Base-by-base conservation (phyloP, 352 stramenopile genomes). In the Globisporangium canariense region DNA sequence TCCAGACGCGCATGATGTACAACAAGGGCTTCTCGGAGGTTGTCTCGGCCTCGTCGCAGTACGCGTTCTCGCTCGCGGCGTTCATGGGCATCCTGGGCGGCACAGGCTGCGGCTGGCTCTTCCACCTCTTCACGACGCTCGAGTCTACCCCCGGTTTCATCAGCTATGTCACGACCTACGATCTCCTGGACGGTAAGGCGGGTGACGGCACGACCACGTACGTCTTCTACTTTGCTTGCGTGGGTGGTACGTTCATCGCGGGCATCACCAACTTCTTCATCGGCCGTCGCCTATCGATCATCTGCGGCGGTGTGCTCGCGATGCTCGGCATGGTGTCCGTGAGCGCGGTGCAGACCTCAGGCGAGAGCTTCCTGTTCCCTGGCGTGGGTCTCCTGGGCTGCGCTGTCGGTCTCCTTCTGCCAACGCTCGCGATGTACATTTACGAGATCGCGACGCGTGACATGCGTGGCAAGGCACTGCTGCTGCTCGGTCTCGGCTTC, bases 1-100 rank as follows among this genome's bases (percentile, higher is more conserved):
- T 95, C 38, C 86, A 95, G 70, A 93, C 86, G 56, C 85, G 86
- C 64, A 95, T 95, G 86, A 95, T 95, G 86, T 95, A 93, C 81
- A 95, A 95, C 70, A 88, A 95, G 76, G 84, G 84, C 41, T 95
- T 95, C 60, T 93, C 84, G 2, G 79, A 93, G 55, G 86, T 92
- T 18, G 76, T 95, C 20, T 95, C 86, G 46, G 86, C 85, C 5
- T 93, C 86, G 43, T 93, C 85, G 32, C 86, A 95, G 73, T 93
- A 95, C 63, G 86, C 86, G 22, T 91, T 95, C 62, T 93, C 83
- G 18, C 72, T 95, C 3, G 84, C 85, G 22, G 79, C 85, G 13
- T 89, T 91, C 64, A 90, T 93, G 69, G 86, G 86, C 2, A 69
- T 89, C 18, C 60, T 93, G 20, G 83, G 83, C 8, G 86, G 86